Evolutionary conservation across 345 rosid species (phyloP), one percentile per base, ranked within the genome.

Genomic region (Isatis tinctoria): DNA sequence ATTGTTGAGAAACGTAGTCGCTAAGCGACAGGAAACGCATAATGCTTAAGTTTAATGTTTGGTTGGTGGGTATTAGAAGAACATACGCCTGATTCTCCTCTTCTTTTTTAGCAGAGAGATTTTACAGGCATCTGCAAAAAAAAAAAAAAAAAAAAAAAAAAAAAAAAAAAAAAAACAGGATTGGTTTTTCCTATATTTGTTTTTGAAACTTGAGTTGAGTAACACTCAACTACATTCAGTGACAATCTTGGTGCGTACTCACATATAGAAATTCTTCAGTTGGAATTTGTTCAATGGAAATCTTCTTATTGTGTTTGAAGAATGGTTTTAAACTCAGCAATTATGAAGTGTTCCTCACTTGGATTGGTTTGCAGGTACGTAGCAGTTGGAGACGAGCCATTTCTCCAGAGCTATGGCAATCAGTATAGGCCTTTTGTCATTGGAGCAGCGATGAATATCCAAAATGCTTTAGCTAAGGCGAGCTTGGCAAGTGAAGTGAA

Each of bases 341-440:
- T 18, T 35, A n/a, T 26, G 49, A 53, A 27, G 17, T 51, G 24
- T 27, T 60, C 12, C 28, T 60, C 63, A 22, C 57, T 51, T 60
- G 76, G 57, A 77, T 27, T 53, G 51, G 62, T 70, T 70, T 79
- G 7, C 82, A 93, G 97, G 86, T 84, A 89, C 40, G 78, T 93
- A 76, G 88, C 96, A 45, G 84, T 91, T 65, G 97, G 98, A 65
- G 92, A 93, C 64, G 98, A 93, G 51, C 90, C 97, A 22, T 91
- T 93, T 83, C 89, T 76, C 30, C 83, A 24, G 63, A 83, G 83
- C 60, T 82, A 89, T 53, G 85, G 88, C 6, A 84, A 89, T 65
- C 92, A 85, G 69, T 93, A 85, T 82, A 86, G n/a, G 65, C 88
- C 96, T 7, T 89, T 73, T 63, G 88, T 89, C 47, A 79, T 88